These are phyloP conservation scores for Salix udensis DNA, from an alignment of 345 rosid genomes.

Conservation along the genomic window DNA sequence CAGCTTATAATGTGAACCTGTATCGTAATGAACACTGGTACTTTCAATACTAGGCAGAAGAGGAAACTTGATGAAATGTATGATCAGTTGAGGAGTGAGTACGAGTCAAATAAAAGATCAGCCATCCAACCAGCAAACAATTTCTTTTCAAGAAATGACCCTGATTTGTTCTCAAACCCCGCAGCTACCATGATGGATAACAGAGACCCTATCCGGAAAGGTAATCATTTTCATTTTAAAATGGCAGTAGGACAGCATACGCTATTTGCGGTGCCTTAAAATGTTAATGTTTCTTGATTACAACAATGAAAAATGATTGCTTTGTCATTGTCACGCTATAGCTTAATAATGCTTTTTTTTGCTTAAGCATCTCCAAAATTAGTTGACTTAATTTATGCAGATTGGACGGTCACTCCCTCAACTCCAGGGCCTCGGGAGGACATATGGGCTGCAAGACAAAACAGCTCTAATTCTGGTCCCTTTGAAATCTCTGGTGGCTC, in stretches of 20 bases:
- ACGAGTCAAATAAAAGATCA: conserved; percentile 69
- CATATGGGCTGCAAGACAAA: conserved; percentile 80
- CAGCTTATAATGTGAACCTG: neutral
- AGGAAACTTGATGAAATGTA: conserved; percentile 98
- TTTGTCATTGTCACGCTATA: neutral
- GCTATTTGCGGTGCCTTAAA: neutral
- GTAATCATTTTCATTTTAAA: conserved; percentile 35
- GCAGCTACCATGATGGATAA: conserved; percentile 53
- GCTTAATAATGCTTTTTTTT: conserved; percentile 13
- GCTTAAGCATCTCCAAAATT: conserved; percentile 48
- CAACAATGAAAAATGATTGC: conserved; percentile 1
- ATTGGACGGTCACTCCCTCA: conserved; percentile 73
- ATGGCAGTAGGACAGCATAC: conserved; percentile 6
- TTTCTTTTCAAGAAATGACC: conserved; percentile 64
- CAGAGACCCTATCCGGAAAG: conserved; percentile 64
- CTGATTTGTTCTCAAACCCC: conserved; percentile 66
- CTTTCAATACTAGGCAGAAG: conserved; percentile 56
- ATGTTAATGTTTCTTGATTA: neutral
- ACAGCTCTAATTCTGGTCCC: conserved; percentile 65
- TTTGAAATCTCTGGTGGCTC: conserved; percentile 62
- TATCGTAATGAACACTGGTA: conserved; percentile 5
- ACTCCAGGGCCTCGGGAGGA: conserved; percentile 96
- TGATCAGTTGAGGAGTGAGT: conserved; percentile 78
- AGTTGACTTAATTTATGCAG: conserved; percentile 84
- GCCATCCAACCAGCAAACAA: conserved; percentile 72